phyloP scores from a whole-genome alignment of 1,139 yeast genomes.

The Protomyces inouyei region DNA sequence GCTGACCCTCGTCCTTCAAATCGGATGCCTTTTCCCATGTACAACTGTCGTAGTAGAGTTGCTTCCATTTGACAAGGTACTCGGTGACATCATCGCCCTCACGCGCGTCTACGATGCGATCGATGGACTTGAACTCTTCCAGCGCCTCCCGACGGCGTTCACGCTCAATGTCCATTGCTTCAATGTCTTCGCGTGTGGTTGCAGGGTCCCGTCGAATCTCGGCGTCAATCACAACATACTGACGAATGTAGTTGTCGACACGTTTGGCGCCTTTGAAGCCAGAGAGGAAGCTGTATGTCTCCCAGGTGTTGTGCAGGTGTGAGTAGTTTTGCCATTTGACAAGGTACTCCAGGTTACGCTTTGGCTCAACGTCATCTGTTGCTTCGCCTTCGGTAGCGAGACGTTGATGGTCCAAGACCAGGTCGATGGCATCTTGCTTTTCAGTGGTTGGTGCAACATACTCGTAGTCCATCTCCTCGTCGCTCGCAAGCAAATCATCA shows the following conservation, averaged over 20 bases:
- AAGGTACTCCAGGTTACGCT: conserved; percentile 16
- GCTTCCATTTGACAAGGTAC: conserved; percentile 88
- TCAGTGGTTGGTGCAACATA: conserved; percentile 12
- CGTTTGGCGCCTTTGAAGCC: conserved; percentile 70
- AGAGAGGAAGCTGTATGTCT: conserved; percentile 55
- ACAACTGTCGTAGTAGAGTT: conserved; percentile 89
- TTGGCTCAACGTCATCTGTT: conserved; percentile 10
- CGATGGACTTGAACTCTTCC: conserved; percentile 78
- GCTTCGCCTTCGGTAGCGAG: conserved; percentile 7
- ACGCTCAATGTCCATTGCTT: conserved; percentile 84
- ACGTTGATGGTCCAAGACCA: conserved; percentile 27
- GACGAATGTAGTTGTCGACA: conserved; percentile 84
- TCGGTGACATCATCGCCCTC: conserved; percentile 38
- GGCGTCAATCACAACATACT: conserved; percentile 64
- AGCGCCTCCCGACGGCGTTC: conserved; percentile 80
- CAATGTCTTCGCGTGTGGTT: conserved; percentile 79
- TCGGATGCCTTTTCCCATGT: conserved; percentile 95
- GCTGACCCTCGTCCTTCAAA: conserved; percentile 79
- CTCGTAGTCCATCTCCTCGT: conserved; percentile 9
- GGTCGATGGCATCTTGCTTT: conserved; percentile 18
- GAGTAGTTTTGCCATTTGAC: conserved; percentile 85
- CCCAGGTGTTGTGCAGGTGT: conserved; percentile 96
- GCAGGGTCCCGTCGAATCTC: conserved; percentile 71
- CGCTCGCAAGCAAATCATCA: conserved; percentile 15
- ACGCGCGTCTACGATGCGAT: conserved; percentile 82